These are phyloP conservation scores for Rhizoctonia solani DNA, from an alignment of 1,284 basidiomycete genomes.

Conservation along the genomic window DNA sequence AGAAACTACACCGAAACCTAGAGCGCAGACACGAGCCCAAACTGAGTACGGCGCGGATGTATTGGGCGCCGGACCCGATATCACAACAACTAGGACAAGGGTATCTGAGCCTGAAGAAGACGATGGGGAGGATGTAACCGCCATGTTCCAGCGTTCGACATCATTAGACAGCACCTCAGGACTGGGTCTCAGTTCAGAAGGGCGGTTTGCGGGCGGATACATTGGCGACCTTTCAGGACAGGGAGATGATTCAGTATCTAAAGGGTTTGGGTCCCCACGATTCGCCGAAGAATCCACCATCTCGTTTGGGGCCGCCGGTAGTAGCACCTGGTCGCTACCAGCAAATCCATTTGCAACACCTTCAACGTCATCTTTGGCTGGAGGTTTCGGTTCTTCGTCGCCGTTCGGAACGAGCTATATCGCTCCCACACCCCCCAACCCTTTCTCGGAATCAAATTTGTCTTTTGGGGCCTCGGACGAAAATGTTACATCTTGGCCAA, in stretches of 20 bases:
- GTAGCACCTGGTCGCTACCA: slow-evolving; percentile 23
- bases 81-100: not conserved
- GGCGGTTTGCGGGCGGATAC: not conserved
- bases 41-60: slow-evolving; percentile 14
- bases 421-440: slow-evolving; percentile 6
- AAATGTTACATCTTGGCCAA: slow-evolving; percentile 24
- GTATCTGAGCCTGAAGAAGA: slow-evolving; percentile 12
- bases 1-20: slow-evolving; percentile 5
- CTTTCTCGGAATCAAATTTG: slow-evolving; percentile 13
- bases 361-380: not conserved
- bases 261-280: slow-evolving; percentile 6
- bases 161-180: slow-evolving; percentile 7
- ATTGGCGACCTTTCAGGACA: not conserved
- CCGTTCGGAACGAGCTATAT: not conserved
- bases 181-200: not conserved
- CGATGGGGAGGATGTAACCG: slow-evolving; percentile 33
- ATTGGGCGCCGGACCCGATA: slow-evolving; percentile 3
- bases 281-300: not conserved
- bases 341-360: slow-evolving; percentile 23
- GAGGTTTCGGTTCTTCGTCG: not conserved
- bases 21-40: not conserved
- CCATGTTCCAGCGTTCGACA: slow-evolving; percentile 27
- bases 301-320: slow-evolving; percentile 22
- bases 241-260: not conserved
- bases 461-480: slow-evolving; percentile 36